These are phyloP conservation scores for Paramecium caudatum DNA, from an alignment of 73 alveolate species.

Conservation along the genomic window DNA sequence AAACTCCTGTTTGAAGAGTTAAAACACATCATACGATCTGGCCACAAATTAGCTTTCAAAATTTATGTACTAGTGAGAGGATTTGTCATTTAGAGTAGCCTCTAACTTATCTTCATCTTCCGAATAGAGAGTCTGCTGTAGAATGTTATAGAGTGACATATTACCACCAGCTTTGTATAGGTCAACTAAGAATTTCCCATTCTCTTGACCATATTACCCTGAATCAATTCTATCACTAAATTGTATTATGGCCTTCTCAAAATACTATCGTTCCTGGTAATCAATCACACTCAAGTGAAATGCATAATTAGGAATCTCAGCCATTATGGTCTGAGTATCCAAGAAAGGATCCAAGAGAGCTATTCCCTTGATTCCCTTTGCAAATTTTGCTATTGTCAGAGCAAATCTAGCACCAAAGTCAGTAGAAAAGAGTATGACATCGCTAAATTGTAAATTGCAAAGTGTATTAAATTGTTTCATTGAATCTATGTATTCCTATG, in stretches of 20 bases:
- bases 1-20: neutral
- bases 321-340: neutral
- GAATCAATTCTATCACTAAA: neutral
- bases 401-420: slow-evolving; percentile 60
- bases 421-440: slow-evolving; percentile 22
- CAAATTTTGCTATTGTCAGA: slow-evolving; percentile 29
- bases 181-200: neutral
- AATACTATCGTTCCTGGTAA: slow-evolving; percentile 17
- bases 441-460: neutral
- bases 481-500: neutral
- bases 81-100: neutral
- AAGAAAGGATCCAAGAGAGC: slow-evolving; percentile 36
- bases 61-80: neutral
- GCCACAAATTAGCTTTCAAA: neutral
- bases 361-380: neutral
- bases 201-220: neutral
- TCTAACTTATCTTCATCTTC: slow-evolving; percentile 54
- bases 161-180: neutral
- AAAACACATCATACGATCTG: slow-evolving; percentile 25
- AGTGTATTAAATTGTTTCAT: neutral
- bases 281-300: slow-evolving; percentile 55
- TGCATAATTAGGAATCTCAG: slow-evolving; percentile 46
- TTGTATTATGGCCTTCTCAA: slow-evolving; percentile 37
- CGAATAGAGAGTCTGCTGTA: neutral
- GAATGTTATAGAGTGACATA: slow-evolving; percentile 20